Evolutionary conservation across 2,329 filamentous ascomycete species (phyloP), one percentile per base, ranked within the genome.

Genomic region (Penicillium sp.): DNA sequence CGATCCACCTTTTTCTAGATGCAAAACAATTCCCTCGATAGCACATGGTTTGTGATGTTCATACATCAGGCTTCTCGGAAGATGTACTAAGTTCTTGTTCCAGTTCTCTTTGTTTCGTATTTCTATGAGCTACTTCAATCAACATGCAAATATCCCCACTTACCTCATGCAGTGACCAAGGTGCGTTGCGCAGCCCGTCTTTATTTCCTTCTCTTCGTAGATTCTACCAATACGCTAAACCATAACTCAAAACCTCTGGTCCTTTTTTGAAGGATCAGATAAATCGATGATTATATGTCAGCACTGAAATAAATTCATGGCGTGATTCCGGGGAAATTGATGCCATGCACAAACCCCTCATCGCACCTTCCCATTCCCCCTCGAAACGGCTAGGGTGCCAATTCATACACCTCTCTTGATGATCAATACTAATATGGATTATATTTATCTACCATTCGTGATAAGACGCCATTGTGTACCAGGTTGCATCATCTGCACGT

Each of bases 391-490:
- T 27, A 31, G 26, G 11, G 7, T 33, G 14, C 4, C n/a, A 14
- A 3, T 27, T 2, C 23, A 22, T 41, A 15, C 11, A 25, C 22
- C 3, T 27, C 14, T 25, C 33, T 26, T 26, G 15, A 49, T 26
- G 15, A 18, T 18, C 18, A 35, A 18, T 26, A 25, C 22, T 27
- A 7, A 18, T 6, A 41, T 26, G 6, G 20, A 40, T 37, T 5
- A 29, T 20, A 31, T 5, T 25, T 26, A 18, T 22, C 33, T 14
- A 20, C 22, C 14, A 12, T 25, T 51, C 48, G 44, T 48, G 37
- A 44, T 52, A 54, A 53, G 51, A 45, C 55, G 55, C 46, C 15
- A 57, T 57, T 43, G 8, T 46, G 42, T 42, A 51, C 8, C 23
- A 44, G 22, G 20, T 56, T 27, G 46, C 54, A 45, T 44, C 43